A percentile compares a stretch with the other conserved stretches of the same genome.
These are phyloP conservation scores for Chalciporus pseudorubinellus DNA, from an alignment of 768 basidiomycete genomes.

Conservation along the genomic window DNA sequence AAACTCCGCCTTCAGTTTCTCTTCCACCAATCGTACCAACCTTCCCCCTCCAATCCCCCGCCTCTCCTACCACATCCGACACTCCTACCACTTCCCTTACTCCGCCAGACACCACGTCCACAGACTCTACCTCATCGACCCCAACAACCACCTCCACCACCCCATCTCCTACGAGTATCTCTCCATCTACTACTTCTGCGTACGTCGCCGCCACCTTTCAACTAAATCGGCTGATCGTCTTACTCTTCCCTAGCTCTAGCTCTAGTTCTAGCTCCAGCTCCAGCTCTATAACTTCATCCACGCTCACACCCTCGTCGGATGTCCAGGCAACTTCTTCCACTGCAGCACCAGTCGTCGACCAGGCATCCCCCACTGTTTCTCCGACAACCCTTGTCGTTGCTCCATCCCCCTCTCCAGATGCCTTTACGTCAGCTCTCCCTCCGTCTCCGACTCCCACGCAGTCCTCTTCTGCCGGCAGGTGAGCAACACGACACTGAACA, in stretches of 20 bases:
- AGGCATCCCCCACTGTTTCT: conserved; percentile 1
- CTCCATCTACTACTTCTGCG: background rate
- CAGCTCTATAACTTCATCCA: conserved; percentile 2
- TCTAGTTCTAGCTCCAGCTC: too few relatives aligned
- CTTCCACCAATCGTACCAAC: background rate
- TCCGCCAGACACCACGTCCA: background rate
- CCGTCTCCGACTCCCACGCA: conserved; percentile 15
- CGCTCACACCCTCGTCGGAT: background rate
- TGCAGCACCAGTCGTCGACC: background rate
- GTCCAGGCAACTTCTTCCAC: background rate
- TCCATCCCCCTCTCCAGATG: background rate
- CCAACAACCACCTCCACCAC: background rate
- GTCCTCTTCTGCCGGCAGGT: conserved; percentile 27
- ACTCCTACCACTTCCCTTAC: background rate
- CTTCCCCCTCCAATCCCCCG: too few relatives aligned
- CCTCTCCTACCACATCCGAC: background rate
- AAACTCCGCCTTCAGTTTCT: background rate
- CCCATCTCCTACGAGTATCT: background rate
- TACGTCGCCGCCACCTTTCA: conserved; percentile 5
- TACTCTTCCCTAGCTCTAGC: too few relatives aligned
- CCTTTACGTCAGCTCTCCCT: background rate
- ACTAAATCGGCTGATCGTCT: background rate
- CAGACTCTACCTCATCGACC: background rate
- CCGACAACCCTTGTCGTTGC: background rate
- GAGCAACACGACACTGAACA: background rate